Conservation (phyloP, 352 stramenopile species). For the Phytopythium helicoides region DNA sequence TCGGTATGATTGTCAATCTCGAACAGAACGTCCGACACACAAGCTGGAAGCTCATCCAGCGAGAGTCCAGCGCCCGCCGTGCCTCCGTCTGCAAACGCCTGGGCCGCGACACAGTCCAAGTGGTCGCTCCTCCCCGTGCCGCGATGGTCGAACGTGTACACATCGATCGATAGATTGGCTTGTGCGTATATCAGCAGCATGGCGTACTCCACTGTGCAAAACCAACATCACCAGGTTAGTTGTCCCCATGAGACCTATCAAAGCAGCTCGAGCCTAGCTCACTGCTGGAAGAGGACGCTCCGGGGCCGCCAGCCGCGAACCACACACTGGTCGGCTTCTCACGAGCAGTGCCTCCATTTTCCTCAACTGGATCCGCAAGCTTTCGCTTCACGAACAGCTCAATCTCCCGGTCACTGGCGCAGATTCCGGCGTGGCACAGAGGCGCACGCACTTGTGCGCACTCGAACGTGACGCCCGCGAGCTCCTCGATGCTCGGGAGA, state of each 20-base stretch:
- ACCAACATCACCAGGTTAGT: conserved; percentile 8
- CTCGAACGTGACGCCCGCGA: conserved; percentile 29
- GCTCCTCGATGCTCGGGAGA: neutral
- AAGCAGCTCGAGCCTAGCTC: too few species aligned
- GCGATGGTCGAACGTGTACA: conserved; percentile 52
- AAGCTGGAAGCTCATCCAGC: conserved; percentile 22
- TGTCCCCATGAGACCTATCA: too few species aligned
- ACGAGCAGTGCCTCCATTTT: conserved; percentile 2
- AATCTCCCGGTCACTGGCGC: conserved; percentile 28
- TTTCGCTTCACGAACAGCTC: conserved; percentile 48
- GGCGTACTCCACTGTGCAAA: conserved; percentile 25
- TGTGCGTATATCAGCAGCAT: conserved; percentile 38
- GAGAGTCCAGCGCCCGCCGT: conserved; percentile 6
- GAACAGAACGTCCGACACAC: conserved; percentile 21
- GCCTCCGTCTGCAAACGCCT: conserved; percentile 21
- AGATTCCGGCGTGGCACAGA: conserved; percentile 37
- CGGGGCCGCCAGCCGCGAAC: conserved; percentile 46
- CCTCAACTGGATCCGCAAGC: conserved; percentile 9
- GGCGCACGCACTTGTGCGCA: conserved; percentile 35
- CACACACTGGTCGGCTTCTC: conserved; percentile 57
- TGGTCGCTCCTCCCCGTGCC: conserved; percentile 34
- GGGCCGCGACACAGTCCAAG: conserved; percentile 30
- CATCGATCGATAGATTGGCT: conserved; percentile 28
- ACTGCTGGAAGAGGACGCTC: conserved; percentile 36
- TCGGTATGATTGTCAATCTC: conserved; percentile 17